Evolutionary conservation across 169 alveolate species (phyloP).

Genomic region (Eimeria zaria): DNA sequence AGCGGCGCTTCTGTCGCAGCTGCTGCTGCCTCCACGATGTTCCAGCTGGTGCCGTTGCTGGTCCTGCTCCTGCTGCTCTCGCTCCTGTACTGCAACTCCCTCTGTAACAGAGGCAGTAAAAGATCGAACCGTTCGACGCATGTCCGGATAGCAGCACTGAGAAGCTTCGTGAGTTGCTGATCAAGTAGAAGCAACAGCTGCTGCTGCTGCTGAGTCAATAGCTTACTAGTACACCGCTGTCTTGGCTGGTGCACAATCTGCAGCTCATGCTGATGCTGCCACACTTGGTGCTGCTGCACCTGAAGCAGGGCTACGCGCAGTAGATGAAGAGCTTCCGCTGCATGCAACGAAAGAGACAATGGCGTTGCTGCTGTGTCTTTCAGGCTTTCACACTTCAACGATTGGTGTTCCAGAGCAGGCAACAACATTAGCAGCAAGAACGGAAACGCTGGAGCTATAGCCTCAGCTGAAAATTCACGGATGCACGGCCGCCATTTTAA

Average conservation of each 20-base stretch:
- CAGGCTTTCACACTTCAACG: background rate
- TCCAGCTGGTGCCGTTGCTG: conserved; percentile 37
- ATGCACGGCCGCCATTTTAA: background rate
- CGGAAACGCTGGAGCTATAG: conserved; percentile 42
- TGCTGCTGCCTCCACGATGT: conserved; percentile 46
- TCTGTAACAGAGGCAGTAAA: conserved; percentile 12
- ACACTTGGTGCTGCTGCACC: background rate
- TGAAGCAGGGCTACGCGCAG: conserved; percentile 41
- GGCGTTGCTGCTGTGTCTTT: conserved; percentile 64
- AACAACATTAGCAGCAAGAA: conserved; percentile 18
- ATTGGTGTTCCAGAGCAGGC: conserved; percentile 33
- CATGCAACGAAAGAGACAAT: conserved; percentile 29
- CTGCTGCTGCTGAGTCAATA: conserved; percentile 29
- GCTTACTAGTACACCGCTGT: background rate
- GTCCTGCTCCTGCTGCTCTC: background rate
- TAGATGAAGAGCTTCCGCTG: conserved; percentile 39
- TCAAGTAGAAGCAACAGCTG: conserved; percentile 13
- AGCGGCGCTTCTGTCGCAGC: conserved; percentile 70
- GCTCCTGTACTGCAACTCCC: background rate
- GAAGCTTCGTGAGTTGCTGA: conserved; percentile 57
- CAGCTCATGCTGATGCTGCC: conserved; percentile 18
- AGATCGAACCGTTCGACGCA: conserved; percentile 14
- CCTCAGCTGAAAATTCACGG: conserved; percentile 19
- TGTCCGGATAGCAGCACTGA: conserved; percentile 17
- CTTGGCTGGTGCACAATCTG: background rate